Conservation (phyloP, 1,284 basidiomycete genomes). For the Trametes versicolor region DNA sequence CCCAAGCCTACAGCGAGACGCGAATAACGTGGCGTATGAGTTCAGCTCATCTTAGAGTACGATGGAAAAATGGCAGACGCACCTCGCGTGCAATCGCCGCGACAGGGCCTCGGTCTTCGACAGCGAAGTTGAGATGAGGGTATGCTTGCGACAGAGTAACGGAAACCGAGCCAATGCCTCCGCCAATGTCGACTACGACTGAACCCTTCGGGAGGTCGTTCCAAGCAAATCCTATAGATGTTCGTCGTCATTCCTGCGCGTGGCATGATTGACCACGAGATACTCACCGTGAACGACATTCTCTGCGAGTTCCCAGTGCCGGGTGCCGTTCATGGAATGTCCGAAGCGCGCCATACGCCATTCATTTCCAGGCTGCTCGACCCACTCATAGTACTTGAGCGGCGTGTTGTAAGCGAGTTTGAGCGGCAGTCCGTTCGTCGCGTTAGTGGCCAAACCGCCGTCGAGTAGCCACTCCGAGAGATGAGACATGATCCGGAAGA, state of each 20-base stretch:
- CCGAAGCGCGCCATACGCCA: slow-evolving; percentile 23
- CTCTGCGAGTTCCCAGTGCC: slow-evolving; percentile 27
- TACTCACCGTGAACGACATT: slow-evolving; percentile 25
- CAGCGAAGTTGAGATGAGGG: slow-evolving; percentile 62
- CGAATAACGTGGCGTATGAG: too few relatives aligned
- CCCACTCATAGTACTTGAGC: slow-evolving; percentile 31
- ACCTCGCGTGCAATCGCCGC: slow-evolving; percentile 64
- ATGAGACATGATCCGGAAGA: slow-evolving; percentile 9
- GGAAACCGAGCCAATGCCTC: slow-evolving; percentile 75
- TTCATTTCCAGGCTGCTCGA: slow-evolving; percentile 28
- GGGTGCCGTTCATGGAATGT: slow-evolving; percentile 27
- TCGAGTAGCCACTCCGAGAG: slow-evolving; percentile 24
- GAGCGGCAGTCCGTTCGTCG: slow-evolving; percentile 1
- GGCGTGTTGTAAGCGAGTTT: slow-evolving; percentile 14
- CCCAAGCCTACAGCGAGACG: slow-evolving; percentile 57
- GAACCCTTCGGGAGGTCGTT: slow-evolving; percentile 56
- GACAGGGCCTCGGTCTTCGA: slow-evolving; percentile 75
- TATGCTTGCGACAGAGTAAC: slow-evolving; percentile 70
- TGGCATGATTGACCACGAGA: neutral
- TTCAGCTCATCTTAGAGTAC: neutral
- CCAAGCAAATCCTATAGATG: slow-evolving; percentile 68
- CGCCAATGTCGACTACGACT: slow-evolving; percentile 76
- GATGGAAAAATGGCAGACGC: neutral
- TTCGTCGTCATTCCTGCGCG: accelerated
- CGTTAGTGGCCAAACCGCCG: slow-evolving; percentile 9